Base-by-base conservation (phyloP, 2,329 filamentous ascomycete species). In the Fusarium sp. region DNA sequence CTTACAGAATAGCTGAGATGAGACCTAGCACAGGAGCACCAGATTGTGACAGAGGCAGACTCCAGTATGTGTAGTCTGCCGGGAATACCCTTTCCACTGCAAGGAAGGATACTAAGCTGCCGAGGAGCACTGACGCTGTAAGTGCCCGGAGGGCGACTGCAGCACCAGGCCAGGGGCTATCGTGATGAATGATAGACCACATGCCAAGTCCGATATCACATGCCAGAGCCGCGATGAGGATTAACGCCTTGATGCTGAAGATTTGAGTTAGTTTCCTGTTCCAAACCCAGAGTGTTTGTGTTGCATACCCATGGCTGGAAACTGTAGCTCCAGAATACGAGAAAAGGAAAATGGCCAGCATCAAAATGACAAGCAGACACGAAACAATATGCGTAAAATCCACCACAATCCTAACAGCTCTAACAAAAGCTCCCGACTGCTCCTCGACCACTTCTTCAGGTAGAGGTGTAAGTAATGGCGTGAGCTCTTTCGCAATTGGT, bases 71-170 rank as follows among this genome's bases (percentile, higher is more conserved):
- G 42, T 79, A 80, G 4, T 72, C 72, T 3, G 51, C 42, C 1
- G 79, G 78, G 42, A 82, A 81, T 23, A 79, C 77, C n/a, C 72
- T 66, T n/a, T 77, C 73, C 33, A 75, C 51, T 13, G 70, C 76
- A 20, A 79, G 63, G 43, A 79, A 80, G n/a, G 75, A 72, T 45
- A 78, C 60, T 48, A 81, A 77, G 27, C 79, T 55, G 18, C 74
- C 72, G n/a, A 81, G 61, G 45, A 80, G 78, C 18, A 71, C 71
- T 17, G 75, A 52, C 6, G 78, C 78, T 23, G 76, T 69, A 21
- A 75, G 17, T 6, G 76, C 65, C 25, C 79, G 76, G 13, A 75
- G 47, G 9, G 76, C 33, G 5, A 80, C 66, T n/a, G 74, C 71
- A 71, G 76, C 76, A 29, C 69, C 72, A 10, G 74, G 70, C 74